Base-by-base conservation (phyloP, 495 filamentous ascomycete genomes). In the Parachaetomium inaequale region DNA sequence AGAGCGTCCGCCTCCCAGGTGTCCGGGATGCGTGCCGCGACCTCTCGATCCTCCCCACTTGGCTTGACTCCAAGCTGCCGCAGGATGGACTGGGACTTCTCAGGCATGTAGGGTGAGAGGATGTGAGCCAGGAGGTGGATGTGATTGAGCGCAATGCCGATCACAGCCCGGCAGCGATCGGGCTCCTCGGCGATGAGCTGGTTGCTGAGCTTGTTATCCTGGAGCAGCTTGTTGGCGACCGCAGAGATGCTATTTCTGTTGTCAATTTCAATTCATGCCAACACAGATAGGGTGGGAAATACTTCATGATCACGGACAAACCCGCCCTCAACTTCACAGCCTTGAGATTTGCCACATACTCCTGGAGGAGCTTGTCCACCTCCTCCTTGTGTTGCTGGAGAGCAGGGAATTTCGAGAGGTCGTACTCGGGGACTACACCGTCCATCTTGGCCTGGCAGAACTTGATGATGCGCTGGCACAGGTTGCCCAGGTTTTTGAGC, bases 391-490 rank as follows among this genome's bases (percentile, higher is more conserved):
- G 86, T 40, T 68, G 59, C 10, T 63, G 55, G 14, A 68, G 59
- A 26, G 66, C 63, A 7, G 63, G 63, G 55, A 68, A 66, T 31
- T 50, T 51, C 4, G 71, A 73, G 7, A 72, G 58, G 29, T 72
- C 75, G 65, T 84, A 93, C 59, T 91, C 86, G 21, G 92, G 91
- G 14, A 95, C 78, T 34, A 83, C 77, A 36, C 84, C 85, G 63
- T 84, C 82, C 69, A 90, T 86, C 65, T 87, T 87, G 19, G 88
- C 86, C 68, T 91, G 86, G 59, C 90, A 86, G 66, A 96, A 93
- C 75, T 98, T 98, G 76, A 98, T 80, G 50, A 98, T 83, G 26
- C 93, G 89, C 75, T 96, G 94, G 70, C 93, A 90, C 61, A 96
- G 89, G 78, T 98, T 97, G 52, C 93, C 93, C 10, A 96, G 82